Base-by-base conservation (phyloP, 306 rosid genomes). In the Trifolium subterraneum region DNA sequence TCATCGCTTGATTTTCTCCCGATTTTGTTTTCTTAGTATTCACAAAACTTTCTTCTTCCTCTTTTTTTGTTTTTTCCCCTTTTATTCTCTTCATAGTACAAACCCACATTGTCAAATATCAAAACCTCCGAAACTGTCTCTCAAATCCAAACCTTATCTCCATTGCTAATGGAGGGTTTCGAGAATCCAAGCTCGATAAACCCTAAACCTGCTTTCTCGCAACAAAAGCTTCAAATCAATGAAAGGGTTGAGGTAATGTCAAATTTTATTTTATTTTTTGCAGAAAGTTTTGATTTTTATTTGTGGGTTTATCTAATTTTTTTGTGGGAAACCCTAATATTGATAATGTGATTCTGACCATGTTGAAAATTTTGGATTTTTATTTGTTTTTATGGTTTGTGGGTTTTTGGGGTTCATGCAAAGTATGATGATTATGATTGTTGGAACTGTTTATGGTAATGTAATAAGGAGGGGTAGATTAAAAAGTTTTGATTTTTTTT, bases 191-290 rank as follows among this genome's bases (percentile, higher is more conserved):
- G 4, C 2, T 33, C 13, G 1, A 1, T 20, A 20, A 68, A 10
- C 61, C 27, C 61, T 10, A 27, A 47, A 13, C 10, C 45, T 29
- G 6, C 7, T 1, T 9, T 48, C 1, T n/a, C 33, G 6, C 18
- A 11, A 7, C 22, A 2, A 18, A 70, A 70, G 48, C 62, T 70
- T 51, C 63, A 18, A 70, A 35, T 51, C 19, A 51, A 35, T 50
- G 63, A 70, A 51, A 70, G 61, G 62, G 63, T 51, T 2, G 74
- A 70, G 74, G 74, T 70, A 50, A 70, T 8, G 11, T 16, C 10
- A 18, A 2, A 15, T 8, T 15, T 44, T 4, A 5, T 44, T 0
- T 1, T 6, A 12, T 29, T 48, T 48, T 29, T 68, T 23, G 10
- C 14, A 66, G 1, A 66, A 67, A 67, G 35, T n/a, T 27, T 8